A percentile compares a stretch with the other conserved stretches of the same genome.
Conservation (phyloP, 2,329 filamentous ascomycete species). For the Pseudocercospora crystallina region DNA sequence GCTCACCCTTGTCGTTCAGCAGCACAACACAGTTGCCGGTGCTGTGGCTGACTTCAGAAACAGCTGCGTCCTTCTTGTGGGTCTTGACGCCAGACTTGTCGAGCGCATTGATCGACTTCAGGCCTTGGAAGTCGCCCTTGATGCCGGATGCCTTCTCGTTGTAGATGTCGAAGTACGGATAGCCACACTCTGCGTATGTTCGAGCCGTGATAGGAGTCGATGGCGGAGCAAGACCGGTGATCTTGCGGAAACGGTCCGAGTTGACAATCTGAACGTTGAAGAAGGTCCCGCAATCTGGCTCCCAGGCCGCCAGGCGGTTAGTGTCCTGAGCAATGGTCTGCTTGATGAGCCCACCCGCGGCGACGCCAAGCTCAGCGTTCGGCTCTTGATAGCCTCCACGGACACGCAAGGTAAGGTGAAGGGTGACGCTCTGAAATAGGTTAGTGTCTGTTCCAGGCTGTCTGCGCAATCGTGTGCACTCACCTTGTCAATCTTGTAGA, state of each 20-base stretch:
- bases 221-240: constrained; percentile 40
- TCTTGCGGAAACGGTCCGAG: constrained; percentile 33
- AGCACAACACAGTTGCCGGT: constrained; percentile 23
- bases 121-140: constrained; percentile 28
- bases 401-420: constrained; percentile 27
- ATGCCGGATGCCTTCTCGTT: constrained; percentile 32
- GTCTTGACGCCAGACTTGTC: constrained; percentile 21
- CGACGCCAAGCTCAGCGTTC: constrained; percentile 34
- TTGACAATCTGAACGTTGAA: constrained; percentile 46
- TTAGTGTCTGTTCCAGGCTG: not conserved
- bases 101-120: constrained; percentile 32
- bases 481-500: constrained; percentile 80
- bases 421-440: not conserved
- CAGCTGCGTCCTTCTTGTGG: constrained; percentile 11
- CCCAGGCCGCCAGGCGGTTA: constrained; percentile 31
- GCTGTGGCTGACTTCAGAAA: constrained; percentile 16
- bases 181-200: constrained; percentile 35
- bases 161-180: constrained; percentile 41
- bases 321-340: constrained; percentile 40
- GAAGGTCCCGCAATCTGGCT: constrained; percentile 30
- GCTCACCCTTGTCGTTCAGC: constrained; percentile 16
- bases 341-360: constrained; percentile 43
- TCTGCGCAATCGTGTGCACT: constrained; percentile 27
- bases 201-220: constrained; percentile 37
- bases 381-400: constrained; percentile 14